Evolutionary conservation across 2,329 filamentous ascomycete genomes (phyloP).

Genomic region (Diaporthe citri): DNA sequence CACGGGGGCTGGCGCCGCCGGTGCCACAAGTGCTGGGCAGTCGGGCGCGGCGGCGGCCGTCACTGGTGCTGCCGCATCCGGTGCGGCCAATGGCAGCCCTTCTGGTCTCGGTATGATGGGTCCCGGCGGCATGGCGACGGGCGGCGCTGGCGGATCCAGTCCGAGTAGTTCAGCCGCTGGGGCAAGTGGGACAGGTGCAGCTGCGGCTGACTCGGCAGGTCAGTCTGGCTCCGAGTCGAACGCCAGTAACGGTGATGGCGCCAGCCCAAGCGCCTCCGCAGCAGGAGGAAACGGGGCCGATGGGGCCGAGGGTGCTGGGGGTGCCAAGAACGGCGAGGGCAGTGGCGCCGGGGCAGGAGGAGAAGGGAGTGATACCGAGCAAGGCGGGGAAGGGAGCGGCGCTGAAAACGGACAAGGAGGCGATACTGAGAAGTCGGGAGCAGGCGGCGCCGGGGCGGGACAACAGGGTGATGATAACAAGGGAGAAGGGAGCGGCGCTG

Average conservation of each 20-base stretch:
- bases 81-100: neutral
- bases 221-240: neutral
- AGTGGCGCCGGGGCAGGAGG: neutral
- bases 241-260: neutral
- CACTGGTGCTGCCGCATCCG: slow-evolving; percentile 4
- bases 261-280: neutral
- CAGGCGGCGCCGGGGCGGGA: neutral
- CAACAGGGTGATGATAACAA: neutral
- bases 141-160: neutral
- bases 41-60: slow-evolving; percentile 13
- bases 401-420: neutral
- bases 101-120: slow-evolving; percentile 6
- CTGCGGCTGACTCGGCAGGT: neutral
- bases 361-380: neutral
- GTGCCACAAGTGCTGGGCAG: slow-evolving; percentile 6
- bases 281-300: neutral
- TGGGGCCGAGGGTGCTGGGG: neutral
- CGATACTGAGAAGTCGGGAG: neutral
- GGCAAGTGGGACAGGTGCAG: neutral
- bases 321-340: neutral
- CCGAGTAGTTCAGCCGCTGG: neutral
- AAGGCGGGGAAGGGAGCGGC: neutral
- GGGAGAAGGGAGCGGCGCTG: neutral
- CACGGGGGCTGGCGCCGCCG: neutral
- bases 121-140: neutral